Conservation (phyloP, 2,329 filamentous ascomycete genomes). For the Colletotrichum scovillei region DNA sequence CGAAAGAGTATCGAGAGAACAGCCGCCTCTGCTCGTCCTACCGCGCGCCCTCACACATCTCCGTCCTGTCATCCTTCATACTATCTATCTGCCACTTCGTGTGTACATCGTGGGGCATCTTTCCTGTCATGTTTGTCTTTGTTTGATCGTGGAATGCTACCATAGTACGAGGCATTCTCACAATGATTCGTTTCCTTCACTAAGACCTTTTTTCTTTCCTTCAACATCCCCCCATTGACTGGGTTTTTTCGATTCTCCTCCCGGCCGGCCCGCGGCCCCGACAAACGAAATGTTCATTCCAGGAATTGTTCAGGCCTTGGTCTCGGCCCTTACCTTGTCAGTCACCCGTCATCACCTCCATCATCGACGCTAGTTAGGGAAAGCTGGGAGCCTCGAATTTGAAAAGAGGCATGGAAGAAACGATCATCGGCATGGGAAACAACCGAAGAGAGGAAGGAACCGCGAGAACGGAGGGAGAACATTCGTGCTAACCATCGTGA, state of each 20-base stretch:
- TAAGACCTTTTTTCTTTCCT: constrained; percentile 43
- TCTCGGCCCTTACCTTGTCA: constrained; percentile 67
- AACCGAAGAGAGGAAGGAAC: background rate
- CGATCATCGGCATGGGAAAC: background rate
- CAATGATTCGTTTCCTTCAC: constrained; percentile 37
- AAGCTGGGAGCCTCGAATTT: background rate
- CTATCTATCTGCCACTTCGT: constrained; percentile 33
- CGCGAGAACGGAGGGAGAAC: constrained; percentile 11
- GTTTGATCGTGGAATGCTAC: constrained; percentile 22
- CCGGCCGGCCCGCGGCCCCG: constrained; percentile 41
- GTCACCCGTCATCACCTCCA: constrained; percentile 40
- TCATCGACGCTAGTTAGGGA: background rate
- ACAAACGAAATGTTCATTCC: constrained; percentile 56
- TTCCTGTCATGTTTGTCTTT: constrained; percentile 24
- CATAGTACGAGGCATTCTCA: constrained; percentile 37
- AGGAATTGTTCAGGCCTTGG: constrained; percentile 58
- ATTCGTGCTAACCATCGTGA: constrained; percentile 41
- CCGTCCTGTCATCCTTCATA: constrained; percentile 32
- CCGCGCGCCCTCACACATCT: constrained; percentile 29
- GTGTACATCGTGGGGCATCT: constrained; percentile 33
- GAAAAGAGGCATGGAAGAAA: background rate
- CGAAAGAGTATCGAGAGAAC: constrained; percentile 15
- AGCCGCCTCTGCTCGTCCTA: constrained; percentile 1
- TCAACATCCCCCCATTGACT: constrained; percentile 58
- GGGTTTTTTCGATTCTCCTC: constrained; percentile 50